A percentile compares a stretch with the other conserved stretches of the same genome.
These are phyloP conservation scores for Xylaria grammica DNA, from an alignment of 495 filamentous ascomycete species.

Conservation along the genomic window DNA sequence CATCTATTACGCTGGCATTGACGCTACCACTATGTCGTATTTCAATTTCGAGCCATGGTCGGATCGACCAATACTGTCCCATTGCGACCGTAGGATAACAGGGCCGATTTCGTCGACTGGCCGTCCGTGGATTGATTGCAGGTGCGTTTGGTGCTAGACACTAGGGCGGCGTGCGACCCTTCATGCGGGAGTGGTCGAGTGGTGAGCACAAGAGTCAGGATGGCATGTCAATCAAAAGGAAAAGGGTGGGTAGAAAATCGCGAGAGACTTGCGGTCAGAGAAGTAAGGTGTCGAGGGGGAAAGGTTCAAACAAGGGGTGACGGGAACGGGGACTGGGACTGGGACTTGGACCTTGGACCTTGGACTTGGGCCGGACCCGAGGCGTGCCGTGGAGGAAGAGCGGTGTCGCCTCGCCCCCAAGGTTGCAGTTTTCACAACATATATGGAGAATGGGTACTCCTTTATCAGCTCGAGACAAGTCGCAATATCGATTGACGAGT, in stretches of 20 bases:
- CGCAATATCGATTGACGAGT: constrained; percentile 19
- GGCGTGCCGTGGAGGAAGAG: constrained; percentile 20
- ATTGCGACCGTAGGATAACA: constrained; percentile 16
- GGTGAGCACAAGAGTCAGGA: constrained; percentile 5
- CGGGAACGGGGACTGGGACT: too few species aligned
- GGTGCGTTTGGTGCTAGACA: constrained; percentile 6
- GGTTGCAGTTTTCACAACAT: constrained; percentile 20
- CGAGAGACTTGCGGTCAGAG: constrained; percentile 21
- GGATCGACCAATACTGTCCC: constrained; percentile 6
- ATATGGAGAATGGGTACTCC: constrained; percentile 17
- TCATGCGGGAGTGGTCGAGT: constrained; percentile 8
- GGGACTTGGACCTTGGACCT: too few species aligned
- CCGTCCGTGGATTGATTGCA: constrained; percentile 9
- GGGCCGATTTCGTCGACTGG: constrained; percentile 14
- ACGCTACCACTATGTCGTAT: constrained; percentile 17
- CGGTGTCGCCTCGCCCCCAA: constrained; percentile 12
- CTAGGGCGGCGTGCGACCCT: constrained; percentile 13
- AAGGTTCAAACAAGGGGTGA: too few species aligned
- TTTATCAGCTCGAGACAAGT: constrained; percentile 14
- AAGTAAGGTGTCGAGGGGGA: constrained; percentile 6
- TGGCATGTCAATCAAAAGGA: background rate
- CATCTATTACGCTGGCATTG: constrained; percentile 1
- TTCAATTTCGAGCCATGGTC: constrained; percentile 19
- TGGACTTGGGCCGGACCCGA: constrained; percentile 9
- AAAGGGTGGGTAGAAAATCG: constrained; percentile 11